Conservation (phyloP, 176 grass and related monocot genomes). For the Carex myosuroides region DNA sequence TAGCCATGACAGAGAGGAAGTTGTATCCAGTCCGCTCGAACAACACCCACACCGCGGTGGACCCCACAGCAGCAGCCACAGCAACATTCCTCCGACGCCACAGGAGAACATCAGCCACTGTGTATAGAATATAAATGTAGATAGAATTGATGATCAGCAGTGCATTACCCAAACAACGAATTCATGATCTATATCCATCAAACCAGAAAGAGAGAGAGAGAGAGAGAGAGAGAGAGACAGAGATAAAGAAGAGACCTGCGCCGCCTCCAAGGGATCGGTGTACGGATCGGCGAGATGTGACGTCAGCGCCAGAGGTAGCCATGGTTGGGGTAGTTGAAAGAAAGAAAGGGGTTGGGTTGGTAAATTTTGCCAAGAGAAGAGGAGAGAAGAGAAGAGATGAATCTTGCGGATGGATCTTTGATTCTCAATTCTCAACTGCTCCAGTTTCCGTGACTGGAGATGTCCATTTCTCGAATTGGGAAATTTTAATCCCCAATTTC, state of each 20-base stretch:
- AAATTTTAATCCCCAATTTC: too few relatives aligned
- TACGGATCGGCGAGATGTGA: slow-evolving; percentile 35
- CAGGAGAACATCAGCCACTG: slow-evolving; percentile 82
- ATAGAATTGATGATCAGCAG: background rate
- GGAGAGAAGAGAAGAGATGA: background rate
- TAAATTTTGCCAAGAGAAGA: background rate
- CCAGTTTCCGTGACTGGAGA: background rate
- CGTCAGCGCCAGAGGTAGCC: slow-evolving; percentile 19
- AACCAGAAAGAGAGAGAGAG: slow-evolving; percentile 11
- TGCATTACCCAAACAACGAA: background rate
- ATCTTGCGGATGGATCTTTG: slow-evolving; percentile 6
- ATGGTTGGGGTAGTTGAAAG: slow-evolving; percentile 1
- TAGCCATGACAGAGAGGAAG: slow-evolving; percentile 73
- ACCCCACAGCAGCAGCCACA: slow-evolving; percentile 35
- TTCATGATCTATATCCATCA: background rate
- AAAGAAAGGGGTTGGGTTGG: background rate
- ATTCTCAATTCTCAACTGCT: background rate
- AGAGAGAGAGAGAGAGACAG: background rate
- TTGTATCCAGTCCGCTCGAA: slow-evolving; percentile 89
- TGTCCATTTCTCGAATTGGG: background rate
- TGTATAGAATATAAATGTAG: too few relatives aligned
- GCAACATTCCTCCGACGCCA: slow-evolving; percentile 75
- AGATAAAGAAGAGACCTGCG: slow-evolving; percentile 34
- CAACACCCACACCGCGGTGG: slow-evolving; percentile 70
- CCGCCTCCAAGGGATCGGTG: slow-evolving; percentile 71